These are phyloP conservation scores for Komagataella pseudopastoris DNA, from an alignment of 805 yeast species.

Conservation along the genomic window DNA sequence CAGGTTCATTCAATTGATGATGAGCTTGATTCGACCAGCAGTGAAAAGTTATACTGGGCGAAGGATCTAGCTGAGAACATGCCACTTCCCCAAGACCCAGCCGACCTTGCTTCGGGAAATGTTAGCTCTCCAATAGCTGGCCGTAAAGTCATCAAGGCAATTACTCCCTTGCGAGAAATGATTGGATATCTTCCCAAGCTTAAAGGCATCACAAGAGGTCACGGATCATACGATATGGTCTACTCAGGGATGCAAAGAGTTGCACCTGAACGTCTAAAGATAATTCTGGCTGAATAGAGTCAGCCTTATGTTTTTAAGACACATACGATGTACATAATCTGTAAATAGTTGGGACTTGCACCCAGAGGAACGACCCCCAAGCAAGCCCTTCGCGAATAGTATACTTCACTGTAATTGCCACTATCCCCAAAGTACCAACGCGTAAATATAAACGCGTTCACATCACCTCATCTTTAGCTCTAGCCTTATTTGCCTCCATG, in stretches of 20 bases:
- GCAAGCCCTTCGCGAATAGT: background rate
- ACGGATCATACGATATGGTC: constrained; percentile 73
- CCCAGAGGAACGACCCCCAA: background rate
- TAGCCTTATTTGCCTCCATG: background rate
- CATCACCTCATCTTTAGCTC: background rate
- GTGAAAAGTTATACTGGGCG: constrained; percentile 30
- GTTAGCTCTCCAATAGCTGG: constrained; percentile 7
- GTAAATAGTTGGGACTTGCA: background rate
- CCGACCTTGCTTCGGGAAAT: constrained; percentile 11
- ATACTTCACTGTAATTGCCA: no score
- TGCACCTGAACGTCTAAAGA: constrained; percentile 31
- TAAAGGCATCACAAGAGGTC: constrained; percentile 79
- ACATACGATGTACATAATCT: background rate
- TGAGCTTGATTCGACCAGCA: constrained; percentile 18
- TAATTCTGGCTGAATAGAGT: constrained; percentile 14
- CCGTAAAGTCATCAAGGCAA: constrained; percentile 56
- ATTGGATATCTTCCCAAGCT: constrained; percentile 72
- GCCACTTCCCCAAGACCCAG: constrained; percentile 66
- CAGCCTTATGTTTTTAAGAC: background rate
- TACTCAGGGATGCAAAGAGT: constrained; percentile 64
- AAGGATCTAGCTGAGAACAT: constrained; percentile 43
- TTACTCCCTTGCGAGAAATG: constrained; percentile 82
- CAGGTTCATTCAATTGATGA: constrained; percentile 61
- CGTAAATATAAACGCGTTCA: background rate
- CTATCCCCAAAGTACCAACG: background rate